These are phyloP conservation scores for Metarhizium album DNA, from an alignment of 2,329 filamentous ascomycete genomes.

Conservation along the genomic window DNA sequence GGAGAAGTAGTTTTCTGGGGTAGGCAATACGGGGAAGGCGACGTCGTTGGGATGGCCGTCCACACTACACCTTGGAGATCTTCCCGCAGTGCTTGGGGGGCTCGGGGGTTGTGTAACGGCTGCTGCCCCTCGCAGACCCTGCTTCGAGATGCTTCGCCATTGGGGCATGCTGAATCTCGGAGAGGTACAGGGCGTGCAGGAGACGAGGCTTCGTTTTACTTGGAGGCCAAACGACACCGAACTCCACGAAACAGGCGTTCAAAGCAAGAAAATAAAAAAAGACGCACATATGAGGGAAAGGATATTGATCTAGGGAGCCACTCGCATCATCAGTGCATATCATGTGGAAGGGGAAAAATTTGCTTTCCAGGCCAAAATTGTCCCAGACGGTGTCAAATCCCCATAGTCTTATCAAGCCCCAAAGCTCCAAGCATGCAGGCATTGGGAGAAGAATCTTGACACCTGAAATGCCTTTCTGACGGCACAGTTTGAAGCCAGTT, in stretches of 20 bases:
- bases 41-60: constrained; percentile 9
- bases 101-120: constrained; percentile 24
- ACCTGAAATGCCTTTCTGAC: no score
- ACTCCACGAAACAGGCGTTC: not conserved
- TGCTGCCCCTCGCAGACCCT: not conserved
- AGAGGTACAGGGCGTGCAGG: not conserved
- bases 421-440: no score
- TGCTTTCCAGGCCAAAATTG: no score
- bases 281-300: not conserved
- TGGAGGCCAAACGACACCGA: not conserved
- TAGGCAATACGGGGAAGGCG: not conserved
- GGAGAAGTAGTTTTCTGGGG: not conserved
- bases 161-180: not conserved
- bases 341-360: not conserved
- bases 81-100: constrained; percentile 28
- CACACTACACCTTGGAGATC: constrained; percentile 24
- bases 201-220: not conserved
- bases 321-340: not conserved
- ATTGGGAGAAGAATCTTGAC: no score
- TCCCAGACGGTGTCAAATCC: no score
- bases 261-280: not conserved
- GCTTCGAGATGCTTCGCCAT: not conserved
- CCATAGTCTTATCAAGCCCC: not conserved
- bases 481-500: no score
- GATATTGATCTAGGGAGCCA: not conserved